Evolutionary conservation across 495 filamentous ascomycete species (phyloP).

Genomic region (Aspergillus kassunensis): DNA sequence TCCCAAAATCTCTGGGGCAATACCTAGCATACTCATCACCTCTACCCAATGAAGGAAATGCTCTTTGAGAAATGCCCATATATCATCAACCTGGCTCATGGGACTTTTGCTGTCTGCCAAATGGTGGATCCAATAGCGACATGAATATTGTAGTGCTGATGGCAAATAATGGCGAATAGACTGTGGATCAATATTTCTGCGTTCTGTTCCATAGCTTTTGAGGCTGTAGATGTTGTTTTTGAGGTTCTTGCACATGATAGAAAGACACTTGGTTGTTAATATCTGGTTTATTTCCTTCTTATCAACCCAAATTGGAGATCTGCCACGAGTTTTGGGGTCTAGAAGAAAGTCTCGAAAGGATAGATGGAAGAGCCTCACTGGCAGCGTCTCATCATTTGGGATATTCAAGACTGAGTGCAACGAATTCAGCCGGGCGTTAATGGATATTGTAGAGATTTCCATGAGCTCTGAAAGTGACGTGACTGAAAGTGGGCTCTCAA

Average conservation of each 20-base stretch:
- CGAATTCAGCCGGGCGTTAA: slow-evolving; percentile 9
- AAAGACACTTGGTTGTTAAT: slow-evolving; percentile 20
- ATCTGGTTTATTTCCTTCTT: slow-evolving; percentile 6
- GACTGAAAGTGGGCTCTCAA: slow-evolving; percentile 19
- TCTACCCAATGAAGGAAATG: slow-evolving; percentile 49
- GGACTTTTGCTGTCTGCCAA: slow-evolving; percentile 25
- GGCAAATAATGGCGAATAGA: slow-evolving; percentile 22
- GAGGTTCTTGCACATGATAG: slow-evolving; percentile 23
- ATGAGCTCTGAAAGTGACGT: slow-evolving; percentile 18
- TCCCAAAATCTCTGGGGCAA: slow-evolving; percentile 19
- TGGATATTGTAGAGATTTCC: neutral
- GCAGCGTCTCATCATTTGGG: slow-evolving; percentile 16
- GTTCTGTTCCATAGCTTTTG: slow-evolving; percentile 16
- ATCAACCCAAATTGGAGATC: slow-evolving; percentile 29
- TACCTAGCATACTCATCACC: slow-evolving; percentile 33
- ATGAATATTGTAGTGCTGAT: slow-evolving; percentile 36
- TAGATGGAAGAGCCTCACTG: slow-evolving; percentile 19
- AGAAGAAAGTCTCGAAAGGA: slow-evolving; percentile 31
- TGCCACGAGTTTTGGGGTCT: slow-evolving; percentile 4
- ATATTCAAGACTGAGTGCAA: slow-evolving; percentile 23
- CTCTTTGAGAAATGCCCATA: slow-evolving; percentile 30
- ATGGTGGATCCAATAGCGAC: slow-evolving; percentile 45
- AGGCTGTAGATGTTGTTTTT: slow-evolving; percentile 40
- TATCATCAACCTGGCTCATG: slow-evolving; percentile 19
- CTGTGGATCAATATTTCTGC: slow-evolving; percentile 16